phyloP scores from a whole-genome alignment of 768 basidiomycete species.

The Suillus ampliporus region DNA sequence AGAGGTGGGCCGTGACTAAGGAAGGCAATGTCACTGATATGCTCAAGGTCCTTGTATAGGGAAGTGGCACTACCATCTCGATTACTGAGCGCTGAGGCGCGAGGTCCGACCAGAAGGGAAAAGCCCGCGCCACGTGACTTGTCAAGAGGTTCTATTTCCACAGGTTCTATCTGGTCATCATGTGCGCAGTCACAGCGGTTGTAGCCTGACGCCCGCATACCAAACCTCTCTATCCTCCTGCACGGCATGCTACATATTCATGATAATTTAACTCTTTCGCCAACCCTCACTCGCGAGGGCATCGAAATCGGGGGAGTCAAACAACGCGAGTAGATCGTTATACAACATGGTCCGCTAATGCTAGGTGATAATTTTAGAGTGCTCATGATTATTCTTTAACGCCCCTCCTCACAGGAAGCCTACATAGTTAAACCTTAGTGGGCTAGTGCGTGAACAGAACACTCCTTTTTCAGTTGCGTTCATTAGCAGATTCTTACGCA shows the following conservation, averaged over 20 bases:
- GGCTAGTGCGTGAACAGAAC: background rate
- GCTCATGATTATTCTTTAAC: background rate
- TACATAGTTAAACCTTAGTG: background rate
- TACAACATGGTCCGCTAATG: no score
- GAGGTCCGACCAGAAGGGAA: no score
- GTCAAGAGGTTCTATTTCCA: no score
- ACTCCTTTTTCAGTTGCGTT: background rate
- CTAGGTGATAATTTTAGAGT: no score
- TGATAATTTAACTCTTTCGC: background rate
- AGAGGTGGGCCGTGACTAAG: no score
- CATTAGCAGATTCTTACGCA: no score
- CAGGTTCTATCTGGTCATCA: no score
- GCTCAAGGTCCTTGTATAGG: background rate
- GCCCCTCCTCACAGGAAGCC: background rate
- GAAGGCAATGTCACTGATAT: background rate
- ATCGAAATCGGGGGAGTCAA: background rate
- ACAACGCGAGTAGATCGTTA: background rate
- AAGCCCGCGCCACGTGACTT: no score
- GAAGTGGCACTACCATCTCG: background rate
- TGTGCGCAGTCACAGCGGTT: background rate
- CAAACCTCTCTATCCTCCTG: no score
- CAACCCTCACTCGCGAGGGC: background rate
- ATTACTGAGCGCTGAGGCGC: no score
- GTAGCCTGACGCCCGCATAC: no score
- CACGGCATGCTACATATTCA: no score